Base-by-base conservation (phyloP, 1,284 basidiomycete species). In the Leccinum fuscescens region DNA sequence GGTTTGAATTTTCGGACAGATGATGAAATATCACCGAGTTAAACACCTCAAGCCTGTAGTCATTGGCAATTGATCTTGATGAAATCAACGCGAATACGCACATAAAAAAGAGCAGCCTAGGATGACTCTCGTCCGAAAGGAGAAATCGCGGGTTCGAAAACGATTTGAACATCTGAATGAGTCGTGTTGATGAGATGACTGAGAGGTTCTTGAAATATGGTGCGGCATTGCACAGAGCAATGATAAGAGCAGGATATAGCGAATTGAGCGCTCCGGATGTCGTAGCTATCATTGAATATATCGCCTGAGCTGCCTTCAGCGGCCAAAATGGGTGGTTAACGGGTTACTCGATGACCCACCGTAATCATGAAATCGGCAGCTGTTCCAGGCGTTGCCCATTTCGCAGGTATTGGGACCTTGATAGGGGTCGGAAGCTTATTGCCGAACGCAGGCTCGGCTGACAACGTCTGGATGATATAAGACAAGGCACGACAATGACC, bases 51-150 rank as follows among this genome's bases (percentile, higher is more conserved):
- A 98, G 81, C 82, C 92, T 93, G 66, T 17, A 55, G 48, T 60
- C 63, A 55, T 60, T 33, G 46, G 24, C n/a, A 52, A 55, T 46
- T 27, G 55, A n/a, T 37, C 39, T 9, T 33, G 37, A 50, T 15
- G 54, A 55, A 15, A 55, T 17, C 27, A 57, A 6, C 46, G 6
- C n/a, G 33, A 24, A 22, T 33, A 69, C 80, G 65, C 62, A 92
- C 88, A 94, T 86, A 76, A 96, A 96, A 76, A 92, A 98, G 31
- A 97, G 80, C 24, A 98, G 77, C 55, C 96, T 79, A 3, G 96
- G 96, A 72, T 98, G 92, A 6, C 94, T 93, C 75, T 98, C 95
- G 65, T 98, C 95, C 1, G 93, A 89, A 29, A 99, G 79, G 42
- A 99, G 78, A 75, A 98, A 98, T 6, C 86, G 78, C 0, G 96